Base-by-base conservation (phyloP, 31 red algal species). In the Porphyra umbilicalis region DNA sequence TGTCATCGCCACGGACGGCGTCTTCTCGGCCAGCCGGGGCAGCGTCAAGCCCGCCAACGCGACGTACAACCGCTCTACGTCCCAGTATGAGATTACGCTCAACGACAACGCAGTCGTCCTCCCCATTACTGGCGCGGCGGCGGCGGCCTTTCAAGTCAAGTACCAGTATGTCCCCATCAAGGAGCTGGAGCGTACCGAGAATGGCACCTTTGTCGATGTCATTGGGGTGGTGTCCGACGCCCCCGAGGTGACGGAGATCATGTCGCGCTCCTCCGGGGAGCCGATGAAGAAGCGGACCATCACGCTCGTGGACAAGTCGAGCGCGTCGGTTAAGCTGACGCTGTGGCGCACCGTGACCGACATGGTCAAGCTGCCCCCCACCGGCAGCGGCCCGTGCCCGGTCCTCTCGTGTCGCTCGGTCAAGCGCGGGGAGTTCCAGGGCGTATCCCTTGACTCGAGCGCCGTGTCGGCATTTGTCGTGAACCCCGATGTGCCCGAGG, bases 141-240 rank as follows among this genome's bases (percentile, higher is more conserved):
- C 57, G 57, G 25, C 57, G 4, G 57, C 57, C 0, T 71, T 87
- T 79, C 80, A 87, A 39, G 83, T 98, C 42, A 85, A 92, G 57
- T 98, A 93, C 87, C 86, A 98, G 74, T 98, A 95, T 74, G 88
- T 88, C 13, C 95, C 95, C 37, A 94, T 98, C 75, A 77, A 67
- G 20, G 79, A 92, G 36, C 92, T 98, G 34, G 87, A 90, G 16
- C 79, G 77, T 9, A 79, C 93, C 5, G 89, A 82, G 46, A 82
- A 86, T 25, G 90, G 90, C 36, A 80, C 81, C 9, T 82, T 91
- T 18, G 91, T 90, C 39, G 96, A 98, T 32, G 90, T 98, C 16
- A 83, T 98, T 35, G 96, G 92, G 33, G 80, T 98, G 29, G 92
- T 94, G 32, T 83, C 82, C 35, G 83, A 85, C 6, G 85, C 86